Evolutionary conservation across 768 basidiomycete species (phyloP).

Genomic region (Butyriboletus loyo): DNA sequence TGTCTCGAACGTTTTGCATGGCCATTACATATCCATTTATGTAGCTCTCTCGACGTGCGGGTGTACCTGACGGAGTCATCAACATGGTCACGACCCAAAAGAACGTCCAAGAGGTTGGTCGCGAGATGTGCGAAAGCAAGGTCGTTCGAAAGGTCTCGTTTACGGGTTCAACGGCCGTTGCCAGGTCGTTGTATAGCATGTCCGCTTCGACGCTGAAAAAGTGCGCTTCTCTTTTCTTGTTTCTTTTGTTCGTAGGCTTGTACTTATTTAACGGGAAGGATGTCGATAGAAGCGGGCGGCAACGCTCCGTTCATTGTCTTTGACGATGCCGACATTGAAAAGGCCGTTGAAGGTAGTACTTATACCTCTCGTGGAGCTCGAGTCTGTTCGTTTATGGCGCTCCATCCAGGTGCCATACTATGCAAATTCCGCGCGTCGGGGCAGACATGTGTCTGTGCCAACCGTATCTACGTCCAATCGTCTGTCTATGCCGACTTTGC

Average conservation of each 20-base stretch:
- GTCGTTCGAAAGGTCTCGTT: slow-evolving; percentile 86
- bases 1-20: neutral
- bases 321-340: slow-evolving; percentile 90
- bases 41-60: slow-evolving; percentile 83
- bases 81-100: slow-evolving; percentile 90
- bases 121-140: slow-evolving; percentile 90
- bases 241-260: neutral
- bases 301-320: slow-evolving; percentile 98
- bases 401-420: slow-evolving; percentile 53
- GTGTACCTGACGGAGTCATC: slow-evolving; percentile 91
- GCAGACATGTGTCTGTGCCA: slow-evolving; percentile 86
- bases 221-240: slow-evolving; percentile 36
- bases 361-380: neutral
- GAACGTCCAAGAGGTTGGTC: slow-evolving; percentile 82
- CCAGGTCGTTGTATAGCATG: slow-evolving; percentile 70
- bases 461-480: slow-evolving; percentile 91
- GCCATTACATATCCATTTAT: neutral
- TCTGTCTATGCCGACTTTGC: slow-evolving; percentile 92
- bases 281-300: slow-evolving; percentile 87
- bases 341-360: slow-evolving; percentile 74
- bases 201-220: slow-evolving; percentile 80
- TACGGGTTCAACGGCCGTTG: slow-evolving; percentile 84
- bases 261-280: slow-evolving; percentile 27
- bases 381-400: neutral
- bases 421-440: slow-evolving; percentile 82